A percentile compares a stretch with the other conserved stretches of the same genome.
Conservation (phyloP, 257 asterid genomes). For the Capsicum rhomboideum region DNA sequence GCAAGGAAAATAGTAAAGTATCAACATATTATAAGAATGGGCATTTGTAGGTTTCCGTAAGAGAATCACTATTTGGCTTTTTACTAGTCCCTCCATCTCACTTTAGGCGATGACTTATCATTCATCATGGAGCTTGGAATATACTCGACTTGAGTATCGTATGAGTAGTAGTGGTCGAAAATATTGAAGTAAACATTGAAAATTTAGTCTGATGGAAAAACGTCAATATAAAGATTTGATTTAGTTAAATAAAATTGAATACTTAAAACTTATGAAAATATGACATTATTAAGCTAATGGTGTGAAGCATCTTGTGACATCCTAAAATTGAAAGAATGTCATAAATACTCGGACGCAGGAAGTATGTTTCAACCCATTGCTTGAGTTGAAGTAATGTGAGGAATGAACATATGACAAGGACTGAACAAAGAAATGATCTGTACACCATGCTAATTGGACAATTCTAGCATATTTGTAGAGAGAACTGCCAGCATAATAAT, state of each 20-base stretch:
- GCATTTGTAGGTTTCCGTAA: constrained; percentile 4
- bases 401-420: constrained; percentile 4
- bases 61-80: not conserved
- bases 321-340: not conserved
- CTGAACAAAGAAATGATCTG: not conserved
- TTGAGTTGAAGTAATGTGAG: not conserved
- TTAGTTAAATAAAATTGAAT: not conserved
- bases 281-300: not conserved
- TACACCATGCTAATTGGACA: not conserved
- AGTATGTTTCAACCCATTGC: not conserved
- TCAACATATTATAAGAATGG: not conserved
- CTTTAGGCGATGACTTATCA: not conserved
- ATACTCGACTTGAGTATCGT: not conserved
- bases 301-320: not conserved
- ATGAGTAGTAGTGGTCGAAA: not conserved
- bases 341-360: not conserved
- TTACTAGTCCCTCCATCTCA: not conserved
- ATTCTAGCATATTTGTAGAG: not conserved
- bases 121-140: not conserved
- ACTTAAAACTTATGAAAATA: not conserved
- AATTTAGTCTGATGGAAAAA: not conserved
- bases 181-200: not conserved
- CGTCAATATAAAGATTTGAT: not conserved
- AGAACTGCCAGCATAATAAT: too few relatives aligned
- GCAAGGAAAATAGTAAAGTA: constrained; percentile 2